Base-by-base conservation (phyloP, 2,329 filamentous ascomycete genomes). In the Endothia cerciana region DNA sequence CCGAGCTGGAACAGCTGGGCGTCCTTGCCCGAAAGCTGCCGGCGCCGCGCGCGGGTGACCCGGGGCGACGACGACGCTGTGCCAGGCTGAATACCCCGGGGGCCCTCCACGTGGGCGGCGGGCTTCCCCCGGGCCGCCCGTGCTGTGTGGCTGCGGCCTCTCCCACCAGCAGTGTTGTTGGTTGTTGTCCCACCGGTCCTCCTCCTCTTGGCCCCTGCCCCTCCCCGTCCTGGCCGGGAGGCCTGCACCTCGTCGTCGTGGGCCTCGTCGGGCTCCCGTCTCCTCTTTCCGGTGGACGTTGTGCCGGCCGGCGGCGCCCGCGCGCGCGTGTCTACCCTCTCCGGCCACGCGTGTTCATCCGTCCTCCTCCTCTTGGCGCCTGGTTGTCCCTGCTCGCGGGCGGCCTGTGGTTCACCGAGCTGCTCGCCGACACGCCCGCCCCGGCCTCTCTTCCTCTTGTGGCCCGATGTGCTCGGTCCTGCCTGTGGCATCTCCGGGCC, bases 1-100 rank as follows among this genome's bases (percentile, higher is more conserved):
- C 57, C 57, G 40, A 60, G 57, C 57, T 60, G 57, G 38, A 43
- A 60, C 25, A 60, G 57, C 57, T 60, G 57, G 25, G 57, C 57
- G 22, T 60, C 41, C 40, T 30, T 2, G 28, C 57, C 57, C 22
- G 57, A 60, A 25, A 60, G 57, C 57, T 47, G 57, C 19, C 57
- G 57, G 57, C 22, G 57, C 57, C 57, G 40, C 30, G 57, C 38
- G 57, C 57, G 57, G 17, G 60, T 62, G 47, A 55, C n/a, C 33
- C 36, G 60, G 11, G 22, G 25, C 1, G 45, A 49, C 45, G n/a
- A 25, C 43, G 43, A 47, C 4, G 8, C 38, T 4, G 11, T 28
- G 11, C 11, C 36, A 28, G 40, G 6, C 33, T 10, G 33, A 36
- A 10, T 36, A 1, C 33, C 6, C 33, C 10, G 33, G 6, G 33